Base-by-base conservation (phyloP, 2,329 filamentous ascomycete species). In the Fusarium buxicola region DNA sequence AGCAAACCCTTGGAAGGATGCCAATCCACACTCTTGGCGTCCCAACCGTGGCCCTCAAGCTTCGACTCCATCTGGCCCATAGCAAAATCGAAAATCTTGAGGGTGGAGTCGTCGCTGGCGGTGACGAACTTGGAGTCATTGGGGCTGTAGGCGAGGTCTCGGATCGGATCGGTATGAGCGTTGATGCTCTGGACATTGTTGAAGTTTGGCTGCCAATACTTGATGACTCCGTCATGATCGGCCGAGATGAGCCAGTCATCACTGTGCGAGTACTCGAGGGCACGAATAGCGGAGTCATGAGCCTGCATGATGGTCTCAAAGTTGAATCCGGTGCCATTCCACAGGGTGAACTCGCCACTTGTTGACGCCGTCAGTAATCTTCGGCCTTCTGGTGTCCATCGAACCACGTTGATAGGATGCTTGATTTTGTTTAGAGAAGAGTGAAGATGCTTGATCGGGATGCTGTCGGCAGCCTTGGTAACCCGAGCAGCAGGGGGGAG, bases 271-370 rank as follows among this genome's bases (percentile, higher is more conserved):
- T 97, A 99, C 65, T 88, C 87, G 40, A 94, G 83, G 9, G 91
- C 89, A 68, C 92, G 87, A 65, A 97, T 93, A 32, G 92, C 91
- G 52, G 89, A 88, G 77, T 97, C 94, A 76, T 98, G 94, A 34
- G 94, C 94, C 81, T 97, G 94, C 91, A 97, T 97, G 25, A 99
- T 97, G 4, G 95, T 98, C 80, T 99, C 95, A 71, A 99, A 99
- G 77, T 99, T 98, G 85, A 99, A 99, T 21, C 93, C 94, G 38
- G 94, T 98, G 63, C 95, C 95, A 75, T 99, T 99, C 95, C 95
- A 99, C 4, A 99, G 79, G 34, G 96, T 99, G 72, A 99, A 99
- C 75, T 99, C 95, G 72, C 95, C 95, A 75, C 94, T 98, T 67
- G 93, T 96, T 0, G 94, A 96, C 18, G 93, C 95, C 0, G 95